These are phyloP conservation scores for Sordariomycetes sp. DNA, from an alignment of 2,329 filamentous ascomycete genomes.

Conservation along the genomic window DNA sequence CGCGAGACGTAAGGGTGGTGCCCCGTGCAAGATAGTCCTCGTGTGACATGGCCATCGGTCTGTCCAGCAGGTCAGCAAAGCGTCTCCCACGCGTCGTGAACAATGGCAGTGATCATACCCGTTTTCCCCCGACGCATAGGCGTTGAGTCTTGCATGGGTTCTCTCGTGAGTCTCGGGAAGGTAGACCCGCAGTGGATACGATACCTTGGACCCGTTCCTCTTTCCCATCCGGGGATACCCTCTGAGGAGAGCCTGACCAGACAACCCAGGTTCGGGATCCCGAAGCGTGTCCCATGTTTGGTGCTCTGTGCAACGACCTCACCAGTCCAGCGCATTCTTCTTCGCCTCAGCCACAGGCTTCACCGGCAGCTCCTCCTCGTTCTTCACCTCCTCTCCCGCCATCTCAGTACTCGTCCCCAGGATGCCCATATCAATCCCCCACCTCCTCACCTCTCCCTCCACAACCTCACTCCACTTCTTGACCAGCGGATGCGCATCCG, in stretches of 20 bases:
- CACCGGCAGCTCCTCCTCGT: constrained; percentile 5
- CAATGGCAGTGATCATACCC: background rate
- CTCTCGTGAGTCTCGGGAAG: background rate
- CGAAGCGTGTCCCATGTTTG: background rate
- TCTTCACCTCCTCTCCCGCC: constrained; percentile 21
- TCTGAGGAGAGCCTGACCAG: background rate
- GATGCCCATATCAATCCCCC: constrained; percentile 15
- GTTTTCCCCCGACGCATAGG: background rate
- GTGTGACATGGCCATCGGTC: background rate
- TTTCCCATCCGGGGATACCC: background rate
- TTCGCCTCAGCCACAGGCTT: constrained; percentile 4
- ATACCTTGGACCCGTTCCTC: background rate
- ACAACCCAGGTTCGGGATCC: constrained; percentile 1
- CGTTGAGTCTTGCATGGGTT: background rate
- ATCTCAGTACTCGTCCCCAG: constrained; percentile 9
- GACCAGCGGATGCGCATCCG: constrained; percentile 53
- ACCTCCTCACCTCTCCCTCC: constrained; percentile 1
- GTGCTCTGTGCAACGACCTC: constrained; percentile 1
- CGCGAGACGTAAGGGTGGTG: background rate
- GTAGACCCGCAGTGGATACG: background rate
- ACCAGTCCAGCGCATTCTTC: constrained; percentile 12
- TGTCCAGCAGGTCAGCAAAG: background rate
- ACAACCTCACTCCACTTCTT: constrained; percentile 38
- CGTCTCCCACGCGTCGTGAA: background rate
- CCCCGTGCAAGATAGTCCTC: background rate